These are phyloP conservation scores for Bonia amplexicaulis DNA, from an alignment of 176 grass and related monocot species.

Conservation along the genomic window DNA sequence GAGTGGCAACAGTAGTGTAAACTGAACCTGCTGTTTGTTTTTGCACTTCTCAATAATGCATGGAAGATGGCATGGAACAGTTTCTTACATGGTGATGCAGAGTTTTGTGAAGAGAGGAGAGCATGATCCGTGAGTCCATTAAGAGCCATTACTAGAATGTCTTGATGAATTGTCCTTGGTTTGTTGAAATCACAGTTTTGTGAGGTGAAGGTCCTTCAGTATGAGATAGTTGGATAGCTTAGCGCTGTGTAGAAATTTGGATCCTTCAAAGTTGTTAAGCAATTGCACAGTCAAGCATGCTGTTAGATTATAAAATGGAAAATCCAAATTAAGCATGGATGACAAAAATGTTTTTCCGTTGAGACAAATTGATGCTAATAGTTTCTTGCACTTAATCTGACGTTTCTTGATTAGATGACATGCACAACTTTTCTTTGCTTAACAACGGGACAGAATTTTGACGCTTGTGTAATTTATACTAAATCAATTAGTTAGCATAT, in stretches of 20 bases:
- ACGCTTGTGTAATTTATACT: background rate
- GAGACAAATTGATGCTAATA: background rate
- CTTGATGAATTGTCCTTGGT: background rate
- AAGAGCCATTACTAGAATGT: background rate
- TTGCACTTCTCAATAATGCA: background rate
- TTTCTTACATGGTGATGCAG: background rate
- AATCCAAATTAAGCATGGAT: background rate
- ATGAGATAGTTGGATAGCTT: background rate
- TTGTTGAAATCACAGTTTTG: background rate
- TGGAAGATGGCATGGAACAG: background rate
- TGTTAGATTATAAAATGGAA: background rate
- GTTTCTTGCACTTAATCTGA: background rate
- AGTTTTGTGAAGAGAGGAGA: background rate
- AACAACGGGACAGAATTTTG: background rate
- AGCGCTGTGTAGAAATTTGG: background rate
- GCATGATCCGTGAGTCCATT: background rate
- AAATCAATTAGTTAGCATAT: background rate
- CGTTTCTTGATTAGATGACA: background rate
- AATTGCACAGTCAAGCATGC: background rate
- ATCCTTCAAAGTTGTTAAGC: slow-evolving; percentile 1
- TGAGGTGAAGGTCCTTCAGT: background rate
- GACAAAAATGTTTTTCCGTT: background rate
- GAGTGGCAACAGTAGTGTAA: background rate
- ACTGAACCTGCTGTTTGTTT: background rate
- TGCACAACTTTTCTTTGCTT: background rate